phyloP scores from a whole-genome alignment of 495 filamentous ascomycete genomes.

The Staphylotrichum tortipilum region DNA sequence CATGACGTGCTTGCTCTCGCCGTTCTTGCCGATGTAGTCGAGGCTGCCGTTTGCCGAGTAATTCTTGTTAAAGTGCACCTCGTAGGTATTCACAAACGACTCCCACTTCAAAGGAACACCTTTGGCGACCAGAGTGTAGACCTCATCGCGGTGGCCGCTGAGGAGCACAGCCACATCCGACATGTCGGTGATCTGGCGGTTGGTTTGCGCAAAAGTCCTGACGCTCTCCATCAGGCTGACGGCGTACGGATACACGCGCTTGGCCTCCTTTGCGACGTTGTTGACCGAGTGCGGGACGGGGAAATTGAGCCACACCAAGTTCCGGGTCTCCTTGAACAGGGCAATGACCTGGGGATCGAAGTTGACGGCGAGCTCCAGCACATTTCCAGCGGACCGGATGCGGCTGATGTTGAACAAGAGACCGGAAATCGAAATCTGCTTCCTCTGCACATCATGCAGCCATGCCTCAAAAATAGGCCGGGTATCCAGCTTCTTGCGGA shows the following conservation, averaged over 20 bases:
- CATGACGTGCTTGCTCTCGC: conserved; percentile 88
- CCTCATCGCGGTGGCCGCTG: conserved; percentile 82
- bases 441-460: conserved; percentile 77
- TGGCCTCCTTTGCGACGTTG: conserved; percentile 94
- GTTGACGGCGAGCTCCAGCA: conserved; percentile 81
- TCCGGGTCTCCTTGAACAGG: conserved; percentile 97
- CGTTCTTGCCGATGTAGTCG: conserved; percentile 49
- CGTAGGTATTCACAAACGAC: conserved; percentile 93
- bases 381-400: conserved; percentile 78
- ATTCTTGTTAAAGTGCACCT: conserved; percentile 71
- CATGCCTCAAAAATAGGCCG: conserved; percentile 88
- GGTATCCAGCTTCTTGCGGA: conserved; percentile 93
- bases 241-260: conserved; percentile 92
- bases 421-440: conserved; percentile 82
- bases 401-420: conserved; percentile 82
- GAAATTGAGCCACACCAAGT: conserved; percentile 87
- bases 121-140: conserved; percentile 69
- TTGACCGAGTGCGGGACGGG: conserved; percentile 86
- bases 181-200: conserved; percentile 71
- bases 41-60: conserved; percentile 50
- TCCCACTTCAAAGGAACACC: conserved; percentile 90
- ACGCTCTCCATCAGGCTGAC: conserved; percentile 98
- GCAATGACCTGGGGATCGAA: conserved; percentile 96
- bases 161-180: conserved; percentile 76
- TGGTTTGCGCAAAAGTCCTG: conserved; percentile 79